Conservation (phyloP, 2,329 filamentous ascomycete genomes). For the Plenodomus tracheiphilus region DNA sequence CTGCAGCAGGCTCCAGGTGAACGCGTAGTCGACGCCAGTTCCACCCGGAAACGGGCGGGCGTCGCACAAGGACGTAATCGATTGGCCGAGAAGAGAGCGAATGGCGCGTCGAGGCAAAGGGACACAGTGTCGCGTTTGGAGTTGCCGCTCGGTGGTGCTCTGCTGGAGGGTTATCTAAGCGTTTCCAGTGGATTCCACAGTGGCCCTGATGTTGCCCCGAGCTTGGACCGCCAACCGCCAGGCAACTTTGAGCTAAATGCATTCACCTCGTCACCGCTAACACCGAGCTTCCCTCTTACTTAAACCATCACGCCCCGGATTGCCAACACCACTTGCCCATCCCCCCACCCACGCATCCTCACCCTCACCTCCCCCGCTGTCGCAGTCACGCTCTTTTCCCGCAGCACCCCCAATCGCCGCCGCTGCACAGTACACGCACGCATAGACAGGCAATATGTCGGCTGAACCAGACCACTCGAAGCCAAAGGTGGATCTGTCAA, state of each 20-base stretch:
- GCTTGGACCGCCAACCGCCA: conserved; percentile 15
- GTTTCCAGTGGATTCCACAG: conserved; percentile 33
- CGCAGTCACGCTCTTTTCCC: conserved; percentile 16
- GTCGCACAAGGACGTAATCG: conserved; percentile 11
- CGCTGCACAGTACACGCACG: conserved; percentile 18
- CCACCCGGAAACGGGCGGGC: conserved; percentile 10
- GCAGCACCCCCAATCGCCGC: conserved; percentile 9
- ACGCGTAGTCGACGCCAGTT: conserved; percentile 22
- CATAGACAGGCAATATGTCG: conserved; percentile 48
- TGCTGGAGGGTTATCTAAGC: conserved; percentile 7
- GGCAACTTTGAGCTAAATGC: conserved; percentile 28
- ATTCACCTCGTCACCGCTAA: conserved; percentile 34
- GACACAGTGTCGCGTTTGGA: neutral
- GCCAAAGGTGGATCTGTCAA: conserved; percentile 54
- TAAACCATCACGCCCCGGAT: conserved; percentile 39
- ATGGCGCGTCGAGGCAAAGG: neutral
- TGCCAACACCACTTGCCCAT: conserved; percentile 20
- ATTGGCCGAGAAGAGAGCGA: conserved; percentile 9
- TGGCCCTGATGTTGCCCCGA: conserved; percentile 28
- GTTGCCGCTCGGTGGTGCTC: neutral
- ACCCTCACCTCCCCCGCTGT: conserved; percentile 19
- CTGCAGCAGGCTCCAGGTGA: conserved; percentile 28
- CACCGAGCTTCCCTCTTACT: conserved; percentile 35
- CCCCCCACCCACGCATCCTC: conserved; percentile 26
- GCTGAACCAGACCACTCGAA: conserved; percentile 54